Conservation (phyloP, 129 eudicot species). For the Escallonia rubra region DNA sequence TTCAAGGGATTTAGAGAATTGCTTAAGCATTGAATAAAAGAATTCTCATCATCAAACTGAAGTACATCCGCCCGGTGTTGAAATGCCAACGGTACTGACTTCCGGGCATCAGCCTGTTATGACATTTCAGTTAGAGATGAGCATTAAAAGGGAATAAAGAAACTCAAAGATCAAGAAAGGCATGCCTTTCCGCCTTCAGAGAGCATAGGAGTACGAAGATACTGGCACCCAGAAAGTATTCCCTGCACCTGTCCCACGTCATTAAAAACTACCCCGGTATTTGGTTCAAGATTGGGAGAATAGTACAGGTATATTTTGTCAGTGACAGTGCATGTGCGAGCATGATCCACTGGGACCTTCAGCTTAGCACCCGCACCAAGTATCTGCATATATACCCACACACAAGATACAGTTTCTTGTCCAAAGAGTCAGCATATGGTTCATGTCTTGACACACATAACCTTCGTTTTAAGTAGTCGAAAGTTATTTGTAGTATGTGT, state of each 20-base stretch:
- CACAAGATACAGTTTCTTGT: no score
- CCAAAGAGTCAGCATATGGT: no score
- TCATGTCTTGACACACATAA: no score
- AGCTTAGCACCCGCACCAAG: conserved; percentile 56
- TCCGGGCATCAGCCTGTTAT: conserved; percentile 36
- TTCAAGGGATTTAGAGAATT: no score
- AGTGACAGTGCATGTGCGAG: conserved; percentile 41
- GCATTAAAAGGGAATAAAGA: not conserved
- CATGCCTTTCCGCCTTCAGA: conserved; percentile 49
- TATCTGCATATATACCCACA: conserved; percentile 72
- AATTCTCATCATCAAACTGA: conserved; percentile 20
- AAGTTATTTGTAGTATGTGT: not conserved
- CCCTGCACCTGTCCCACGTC: conserved; percentile 50
- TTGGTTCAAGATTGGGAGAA: conserved; percentile 27
- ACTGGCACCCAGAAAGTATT: conserved; percentile 25
- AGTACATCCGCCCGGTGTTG: conserved; percentile 28
- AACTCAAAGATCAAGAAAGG: not conserved
- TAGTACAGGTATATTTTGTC: conserved; percentile 32
- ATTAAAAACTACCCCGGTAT: conserved; percentile 41
- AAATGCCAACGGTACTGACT: conserved; percentile 42
- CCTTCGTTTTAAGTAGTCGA: not conserved
- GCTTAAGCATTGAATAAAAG: no score
- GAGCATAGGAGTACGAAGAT: conserved; percentile 34
- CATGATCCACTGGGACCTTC: conserved; percentile 57
- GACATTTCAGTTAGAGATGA: not conserved